A percentile compares a stretch with the other conserved stretches of the same genome.
Evolutionary conservation across 148 eudicot genomes (phyloP).

Genomic region (Fagopyrum esculentum): DNA sequence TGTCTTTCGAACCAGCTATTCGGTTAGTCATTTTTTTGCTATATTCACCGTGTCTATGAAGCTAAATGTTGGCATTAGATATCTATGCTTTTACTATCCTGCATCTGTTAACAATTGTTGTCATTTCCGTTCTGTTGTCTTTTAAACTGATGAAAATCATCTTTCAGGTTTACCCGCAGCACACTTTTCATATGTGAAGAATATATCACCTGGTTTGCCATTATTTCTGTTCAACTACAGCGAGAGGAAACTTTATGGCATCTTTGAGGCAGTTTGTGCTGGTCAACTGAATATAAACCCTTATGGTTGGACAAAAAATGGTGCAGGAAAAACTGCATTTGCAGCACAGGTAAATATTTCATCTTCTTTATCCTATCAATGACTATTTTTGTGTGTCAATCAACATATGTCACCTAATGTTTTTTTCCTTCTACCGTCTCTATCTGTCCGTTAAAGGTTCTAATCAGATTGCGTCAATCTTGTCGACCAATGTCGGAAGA

Average conservation of each 20-base stretch:
- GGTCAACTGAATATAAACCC: constrained; percentile 46
- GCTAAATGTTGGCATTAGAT: background rate
- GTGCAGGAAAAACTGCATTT: constrained; percentile 30
- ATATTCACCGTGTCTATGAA: background rate
- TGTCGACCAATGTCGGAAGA: constrained; percentile 52
- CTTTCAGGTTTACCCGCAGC: constrained; percentile 44
- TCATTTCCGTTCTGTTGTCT: background rate
- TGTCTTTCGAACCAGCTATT: constrained; percentile 72
- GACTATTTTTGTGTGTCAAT: background rate
- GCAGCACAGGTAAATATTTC: constrained; percentile 55
- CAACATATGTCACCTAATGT: background rate
- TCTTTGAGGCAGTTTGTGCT: constrained; percentile 51
- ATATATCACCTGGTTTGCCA: constrained; percentile 41
- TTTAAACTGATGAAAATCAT: background rate
- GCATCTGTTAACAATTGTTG: background rate
- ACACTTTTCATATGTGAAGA: constrained; percentile 51
- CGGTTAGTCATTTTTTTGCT: constrained; percentile 39
- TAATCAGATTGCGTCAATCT: constrained; percentile 24
- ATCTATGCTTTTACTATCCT: background rate
- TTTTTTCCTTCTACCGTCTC: background rate
- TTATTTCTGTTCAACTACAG: constrained; percentile 67
- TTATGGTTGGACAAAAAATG: constrained; percentile 53
- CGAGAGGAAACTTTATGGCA: constrained; percentile 59
- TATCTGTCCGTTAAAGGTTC: constrained; percentile 33
- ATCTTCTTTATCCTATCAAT: constrained; percentile 2